Conservation (phyloP, 2,329 filamentous ascomycete genomes). For the Stachybotrys echinatus region DNA sequence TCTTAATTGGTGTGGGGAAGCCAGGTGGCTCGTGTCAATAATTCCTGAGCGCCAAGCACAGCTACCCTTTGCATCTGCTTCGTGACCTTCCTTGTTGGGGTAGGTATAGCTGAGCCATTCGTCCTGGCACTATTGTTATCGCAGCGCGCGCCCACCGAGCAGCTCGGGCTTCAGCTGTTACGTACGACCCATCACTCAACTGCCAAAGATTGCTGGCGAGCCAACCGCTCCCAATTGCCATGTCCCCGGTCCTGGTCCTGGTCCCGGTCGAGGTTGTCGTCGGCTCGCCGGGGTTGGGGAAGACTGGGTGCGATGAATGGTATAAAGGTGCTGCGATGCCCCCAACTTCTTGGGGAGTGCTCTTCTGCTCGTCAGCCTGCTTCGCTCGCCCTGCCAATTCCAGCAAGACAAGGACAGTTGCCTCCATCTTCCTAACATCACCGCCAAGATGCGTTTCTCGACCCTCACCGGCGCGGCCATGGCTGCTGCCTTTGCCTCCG, state of each 20-base stretch:
- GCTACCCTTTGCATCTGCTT: not conserved
- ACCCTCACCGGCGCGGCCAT: constrained; percentile 1
- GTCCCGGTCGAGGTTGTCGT: too few relatives aligned
- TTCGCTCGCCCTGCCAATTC: not conserved
- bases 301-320: not conserved
- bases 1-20: not conserved
- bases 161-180: not conserved
- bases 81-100: not conserved
- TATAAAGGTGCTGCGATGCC: not conserved
- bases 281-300: too few relatives aligned
- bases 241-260: too few relatives aligned
- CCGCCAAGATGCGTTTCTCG: constrained; percentile 2
- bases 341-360: too few relatives aligned
- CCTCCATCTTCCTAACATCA: not conserved
- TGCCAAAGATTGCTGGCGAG: not conserved
- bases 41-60: not conserved
- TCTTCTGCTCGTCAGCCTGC: not conserved
- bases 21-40: not conserved
- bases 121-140: not conserved
- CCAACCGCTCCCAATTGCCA: too few relatives aligned
- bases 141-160: not conserved
- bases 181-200: not conserved
- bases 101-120: not conserved
- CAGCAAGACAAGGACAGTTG: not conserved
- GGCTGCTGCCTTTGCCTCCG: not conserved